Evolutionary conservation across 176 grass and related monocot species (phyloP), one percentile per base, ranked within the genome.

Genomic region (Musa schizocarpa): DNA sequence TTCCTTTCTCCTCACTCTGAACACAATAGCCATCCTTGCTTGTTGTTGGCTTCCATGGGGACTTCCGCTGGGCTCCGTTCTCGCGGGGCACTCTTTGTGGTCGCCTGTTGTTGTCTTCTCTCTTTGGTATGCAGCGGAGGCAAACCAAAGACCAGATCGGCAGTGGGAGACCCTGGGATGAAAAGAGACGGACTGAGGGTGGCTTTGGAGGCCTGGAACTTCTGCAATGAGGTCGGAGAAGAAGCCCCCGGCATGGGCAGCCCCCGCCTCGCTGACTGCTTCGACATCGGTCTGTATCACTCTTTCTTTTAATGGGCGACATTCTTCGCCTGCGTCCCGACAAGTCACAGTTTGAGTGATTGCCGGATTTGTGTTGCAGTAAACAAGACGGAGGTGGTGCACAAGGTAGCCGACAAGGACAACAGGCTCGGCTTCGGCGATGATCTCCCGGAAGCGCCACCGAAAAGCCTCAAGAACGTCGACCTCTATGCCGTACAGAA

Each of bases 191-290:
- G 90, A 51, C 78, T 97, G 48, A 89, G 85, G 59, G 81, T 93
- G 22, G 90, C 90, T 9, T 90, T 88, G 87, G 93, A 97, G 71
- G 93, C 90, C 50, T 97, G 90, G 93, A 92, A 92, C 73, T 92
- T 92, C 75, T 97, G 93, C 79, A 97, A 97, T 54, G 93, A 97
- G 89, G 93, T 97, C 49, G 93, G 93, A 19, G 58, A 50, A 26
- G 93, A 97, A 76, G 87, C 93, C 2, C 83, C 87, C 72, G 76
- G 72, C 53, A 97, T 93, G 87, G 90, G 90, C 80, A 97, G 90
- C 81, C 93, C 93, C 8, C 90, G 93, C 77, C 73, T 84, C 71
- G 93, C 90, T 56, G 93, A 97, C 74, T 97, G 93, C 89, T 92
- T 92, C 62, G 87, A 92, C 70, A 82, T 97, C 25, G 79, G 93